These are phyloP conservation scores for Penicillium riverlandense DNA, from an alignment of 495 filamentous ascomycete genomes.

Conservation along the genomic window DNA sequence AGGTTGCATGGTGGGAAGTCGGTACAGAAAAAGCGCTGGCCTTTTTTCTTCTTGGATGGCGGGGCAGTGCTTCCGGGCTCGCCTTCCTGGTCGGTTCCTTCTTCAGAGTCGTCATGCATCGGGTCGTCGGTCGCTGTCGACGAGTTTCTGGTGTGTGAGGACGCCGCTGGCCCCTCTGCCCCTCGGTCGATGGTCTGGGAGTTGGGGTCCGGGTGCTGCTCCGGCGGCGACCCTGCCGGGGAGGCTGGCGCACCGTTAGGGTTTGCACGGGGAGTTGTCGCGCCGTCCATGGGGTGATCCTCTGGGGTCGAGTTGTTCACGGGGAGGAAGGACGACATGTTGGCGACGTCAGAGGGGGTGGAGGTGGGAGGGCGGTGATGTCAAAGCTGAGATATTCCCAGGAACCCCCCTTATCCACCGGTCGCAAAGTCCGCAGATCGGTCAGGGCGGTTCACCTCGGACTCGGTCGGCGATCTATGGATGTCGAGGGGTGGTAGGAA, in stretches of 20 bases:
- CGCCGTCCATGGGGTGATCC: constrained; percentile 45
- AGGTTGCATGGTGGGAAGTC: constrained; percentile 91
- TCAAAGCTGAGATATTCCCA: constrained; percentile 19
- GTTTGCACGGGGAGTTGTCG: constrained; percentile 54
- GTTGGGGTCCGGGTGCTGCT: constrained; percentile 7
- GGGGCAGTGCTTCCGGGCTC: constrained; percentile 58
- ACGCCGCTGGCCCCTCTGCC: constrained; percentile 4
- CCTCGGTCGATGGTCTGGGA: constrained; percentile 4
- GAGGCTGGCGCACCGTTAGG: constrained; percentile 29
- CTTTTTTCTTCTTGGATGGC: constrained; percentile 88
- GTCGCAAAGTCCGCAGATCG: constrained; percentile 16
- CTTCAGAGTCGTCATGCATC: constrained; percentile 66
- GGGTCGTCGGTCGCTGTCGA: constrained; percentile 59
- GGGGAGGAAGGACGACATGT: constrained; percentile 61
- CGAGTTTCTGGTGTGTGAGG: constrained; percentile 18
- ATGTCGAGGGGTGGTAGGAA: constrained; percentile 8
- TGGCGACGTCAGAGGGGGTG: constrained; percentile 18
- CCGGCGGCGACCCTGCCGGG: constrained; percentile 22
- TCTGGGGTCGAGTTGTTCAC: constrained; percentile 64
- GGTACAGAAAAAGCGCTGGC: constrained; percentile 94
- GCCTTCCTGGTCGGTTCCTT: constrained; percentile 69
- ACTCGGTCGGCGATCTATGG: constrained; percentile 10
- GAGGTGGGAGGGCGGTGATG: constrained; percentile 40
- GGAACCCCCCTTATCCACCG: constrained; percentile 10
- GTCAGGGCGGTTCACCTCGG: constrained; percentile 14